These are phyloP conservation scores for Colletotrichum falcatum DNA, from an alignment of 2,329 filamentous ascomycete genomes.

Conservation along the genomic window DNA sequence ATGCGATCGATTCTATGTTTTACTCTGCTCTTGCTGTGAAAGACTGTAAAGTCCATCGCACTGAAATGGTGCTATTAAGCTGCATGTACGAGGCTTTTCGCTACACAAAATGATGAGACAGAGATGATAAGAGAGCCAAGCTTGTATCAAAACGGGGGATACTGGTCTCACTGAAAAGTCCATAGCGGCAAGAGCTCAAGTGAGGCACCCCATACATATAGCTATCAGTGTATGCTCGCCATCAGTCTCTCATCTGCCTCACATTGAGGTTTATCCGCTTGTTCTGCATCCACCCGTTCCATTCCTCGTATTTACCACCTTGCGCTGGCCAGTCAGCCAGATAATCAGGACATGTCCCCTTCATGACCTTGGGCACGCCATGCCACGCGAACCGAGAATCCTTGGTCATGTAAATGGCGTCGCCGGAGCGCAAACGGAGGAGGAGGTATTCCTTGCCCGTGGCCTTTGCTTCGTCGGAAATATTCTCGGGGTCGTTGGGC, in stretches of 20 bases:
- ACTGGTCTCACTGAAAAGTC: neutral
- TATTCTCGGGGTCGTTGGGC: constrained; percentile 57
- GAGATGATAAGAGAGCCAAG: no score
- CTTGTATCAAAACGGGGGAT: neutral
- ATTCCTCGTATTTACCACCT: constrained; percentile 69
- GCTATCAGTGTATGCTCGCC: neutral
- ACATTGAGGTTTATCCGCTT: constrained; percentile 95
- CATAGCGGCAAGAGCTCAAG: neutral
- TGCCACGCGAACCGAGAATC: constrained; percentile 92
- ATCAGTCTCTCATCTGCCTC: constrained; percentile 80
- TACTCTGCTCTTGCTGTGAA: no score
- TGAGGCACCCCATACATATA: neutral
- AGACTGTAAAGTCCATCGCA: no score
- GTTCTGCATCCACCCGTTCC: constrained; percentile 87
- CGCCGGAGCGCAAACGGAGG: constrained; percentile 82
- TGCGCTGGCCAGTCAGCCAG: constrained; percentile 79
- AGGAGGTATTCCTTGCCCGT: constrained; percentile 63
- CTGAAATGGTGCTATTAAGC: no score
- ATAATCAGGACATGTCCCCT: constrained; percentile 81
- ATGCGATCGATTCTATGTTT: no score
- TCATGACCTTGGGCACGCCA: constrained; percentile 88
- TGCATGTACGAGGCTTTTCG: neutral
- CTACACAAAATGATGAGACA: no score
- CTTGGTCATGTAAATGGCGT: constrained; percentile 90
- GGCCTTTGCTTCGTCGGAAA: constrained; percentile 44